A percentile compares a stretch with the other conserved stretches of the same genome.
phyloP scores from a whole-genome alignment of 768 basidiomycete genomes.

The Russula earlei region DNA sequence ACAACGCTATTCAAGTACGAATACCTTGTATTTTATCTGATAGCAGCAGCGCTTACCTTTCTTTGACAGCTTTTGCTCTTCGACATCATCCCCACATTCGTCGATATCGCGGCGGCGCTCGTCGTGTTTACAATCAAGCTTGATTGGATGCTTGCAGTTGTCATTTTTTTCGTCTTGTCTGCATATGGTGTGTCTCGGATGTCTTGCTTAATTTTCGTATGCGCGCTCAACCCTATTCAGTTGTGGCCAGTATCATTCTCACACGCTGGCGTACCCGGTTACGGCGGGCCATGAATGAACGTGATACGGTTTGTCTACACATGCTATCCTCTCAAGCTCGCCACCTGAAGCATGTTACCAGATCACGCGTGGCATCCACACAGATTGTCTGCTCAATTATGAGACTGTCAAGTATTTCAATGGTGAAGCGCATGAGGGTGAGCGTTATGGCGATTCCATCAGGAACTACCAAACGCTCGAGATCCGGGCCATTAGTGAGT shows the following conservation, averaged over 20 bases:
- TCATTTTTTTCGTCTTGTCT: conserved; percentile 65
- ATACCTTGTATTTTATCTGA: background rate
- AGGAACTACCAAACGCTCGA: conserved; percentile 65
- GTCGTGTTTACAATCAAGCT: conserved; percentile 54
- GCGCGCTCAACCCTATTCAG: conserved; percentile 24
- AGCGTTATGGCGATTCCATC: conserved; percentile 63
- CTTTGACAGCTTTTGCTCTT: conserved; percentile 61
- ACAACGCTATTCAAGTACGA: conserved; percentile 60
- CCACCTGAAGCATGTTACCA: conserved; percentile 20
- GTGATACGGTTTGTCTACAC: conserved; percentile 49
- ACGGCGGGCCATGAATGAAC: conserved; percentile 74
- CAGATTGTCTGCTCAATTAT: conserved; percentile 72
- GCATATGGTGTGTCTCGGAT: conserved; percentile 48
- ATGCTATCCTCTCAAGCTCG: background rate
- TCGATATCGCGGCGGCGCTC: conserved; percentile 69
- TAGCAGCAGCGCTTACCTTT: conserved; percentile 1
- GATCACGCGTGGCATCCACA: conserved; percentile 75
- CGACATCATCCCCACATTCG: conserved; percentile 70
- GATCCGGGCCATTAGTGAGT: conserved; percentile 62
- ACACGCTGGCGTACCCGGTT: conserved; percentile 67
- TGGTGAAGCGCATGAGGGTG: conserved; percentile 73
- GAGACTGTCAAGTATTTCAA: conserved; percentile 86
- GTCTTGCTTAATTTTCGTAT: background rate
- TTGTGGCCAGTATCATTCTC: conserved; percentile 42
- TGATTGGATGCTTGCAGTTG: conserved; percentile 55